Evolutionary conservation across 1,284 basidiomycete species (phyloP).

Genomic region (Coniferiporia weirii): DNA sequence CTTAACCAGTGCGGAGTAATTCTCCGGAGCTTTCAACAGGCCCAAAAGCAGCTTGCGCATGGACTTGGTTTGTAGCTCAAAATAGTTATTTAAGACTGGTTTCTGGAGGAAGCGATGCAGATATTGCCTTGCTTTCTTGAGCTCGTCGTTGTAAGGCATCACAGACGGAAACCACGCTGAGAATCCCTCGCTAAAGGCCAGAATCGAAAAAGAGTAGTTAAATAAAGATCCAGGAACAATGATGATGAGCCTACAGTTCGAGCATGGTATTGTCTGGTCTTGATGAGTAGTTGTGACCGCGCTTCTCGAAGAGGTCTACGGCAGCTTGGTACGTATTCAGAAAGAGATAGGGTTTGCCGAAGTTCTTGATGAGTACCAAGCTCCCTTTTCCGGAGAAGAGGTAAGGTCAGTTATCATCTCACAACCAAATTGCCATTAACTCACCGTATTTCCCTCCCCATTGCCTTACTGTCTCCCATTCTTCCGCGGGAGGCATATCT

Average conservation of each 20-base stretch:
- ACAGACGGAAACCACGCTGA: neutral
- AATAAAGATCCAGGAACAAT: neutral
- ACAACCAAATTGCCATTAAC: neutral
- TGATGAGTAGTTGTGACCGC: slow-evolving; percentile 22
- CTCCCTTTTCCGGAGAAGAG: slow-evolving; percentile 15
- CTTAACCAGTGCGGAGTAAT: neutral
- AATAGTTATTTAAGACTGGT: neutral
- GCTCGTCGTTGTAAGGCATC: slow-evolving; percentile 9
- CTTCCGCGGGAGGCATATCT: slow-evolving; percentile 18
- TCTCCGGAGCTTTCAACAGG: neutral
- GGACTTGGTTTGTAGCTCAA: neutral
- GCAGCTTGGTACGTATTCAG: slow-evolving; percentile 23
- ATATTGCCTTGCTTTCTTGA: slow-evolving; percentile 1
- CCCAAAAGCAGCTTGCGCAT: neutral
- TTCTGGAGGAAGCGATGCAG: slow-evolving; percentile 6
- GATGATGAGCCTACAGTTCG: neutral
- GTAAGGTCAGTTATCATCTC: neutral
- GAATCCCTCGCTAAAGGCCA: neutral
- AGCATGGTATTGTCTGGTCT: slow-evolving; percentile 18
- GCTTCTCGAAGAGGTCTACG: slow-evolving; percentile 23
- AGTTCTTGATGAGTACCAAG: slow-evolving; percentile 20
- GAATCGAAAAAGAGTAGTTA: neutral
- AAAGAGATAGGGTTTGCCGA: slow-evolving; percentile 21
- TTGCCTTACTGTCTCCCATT: slow-evolving; percentile 14
- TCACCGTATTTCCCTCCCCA: slow-evolving; percentile 22